These are phyloP conservation scores for Pythium insidiosum DNA, from an alignment of 352 stramenopile genomes.

Conservation along the genomic window DNA sequence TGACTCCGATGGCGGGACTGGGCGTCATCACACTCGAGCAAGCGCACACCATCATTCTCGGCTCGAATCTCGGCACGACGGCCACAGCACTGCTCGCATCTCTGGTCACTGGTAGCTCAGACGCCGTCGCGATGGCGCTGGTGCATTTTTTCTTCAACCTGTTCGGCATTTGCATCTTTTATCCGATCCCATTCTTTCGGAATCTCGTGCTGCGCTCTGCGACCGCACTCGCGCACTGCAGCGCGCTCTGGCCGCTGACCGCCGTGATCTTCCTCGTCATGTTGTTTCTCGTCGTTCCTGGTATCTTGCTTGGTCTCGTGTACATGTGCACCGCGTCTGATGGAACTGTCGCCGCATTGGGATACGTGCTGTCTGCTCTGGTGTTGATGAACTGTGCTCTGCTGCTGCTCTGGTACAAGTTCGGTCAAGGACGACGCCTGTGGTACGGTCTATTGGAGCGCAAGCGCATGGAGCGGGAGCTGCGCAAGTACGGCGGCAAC, in stretches of 20 bases:
- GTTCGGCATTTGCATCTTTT: slow-evolving; percentile 87
- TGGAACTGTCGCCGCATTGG: slow-evolving; percentile 18
- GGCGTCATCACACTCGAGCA: too few relatives aligned
- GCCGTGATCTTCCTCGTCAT: slow-evolving; percentile 44
- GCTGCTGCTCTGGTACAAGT: slow-evolving; percentile 30
- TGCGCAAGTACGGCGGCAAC: slow-evolving; percentile 20
- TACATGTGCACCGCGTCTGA: slow-evolving; percentile 46
- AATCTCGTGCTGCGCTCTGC: slow-evolving; percentile 67
- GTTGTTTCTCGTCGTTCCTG: slow-evolving; percentile 39
- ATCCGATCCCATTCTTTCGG: slow-evolving; percentile 84
- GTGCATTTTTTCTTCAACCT: slow-evolving; percentile 92
- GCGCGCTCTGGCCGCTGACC: slow-evolving; percentile 40
- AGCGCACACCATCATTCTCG: slow-evolving; percentile 87
- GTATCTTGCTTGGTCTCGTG: slow-evolving; percentile 32
- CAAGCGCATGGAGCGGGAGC: slow-evolving; percentile 26
- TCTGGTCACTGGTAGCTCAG: slow-evolving; percentile 70
- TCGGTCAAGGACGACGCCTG: slow-evolving; percentile 18
- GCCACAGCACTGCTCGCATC: slow-evolving; percentile 82
- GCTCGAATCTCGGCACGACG: slow-evolving; percentile 90
- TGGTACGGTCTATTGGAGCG: slow-evolving; percentile 36
- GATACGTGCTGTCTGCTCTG: slow-evolving; percentile 23
- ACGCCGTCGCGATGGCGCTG: slow-evolving; percentile 83
- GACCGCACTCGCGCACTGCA: slow-evolving; percentile 53
- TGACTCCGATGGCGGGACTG: too few relatives aligned
- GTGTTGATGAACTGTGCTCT: slow-evolving; percentile 7